Conservation (phyloP, 2,329 filamentous ascomycete species). For the Pestalotiopsis fici region DNA sequence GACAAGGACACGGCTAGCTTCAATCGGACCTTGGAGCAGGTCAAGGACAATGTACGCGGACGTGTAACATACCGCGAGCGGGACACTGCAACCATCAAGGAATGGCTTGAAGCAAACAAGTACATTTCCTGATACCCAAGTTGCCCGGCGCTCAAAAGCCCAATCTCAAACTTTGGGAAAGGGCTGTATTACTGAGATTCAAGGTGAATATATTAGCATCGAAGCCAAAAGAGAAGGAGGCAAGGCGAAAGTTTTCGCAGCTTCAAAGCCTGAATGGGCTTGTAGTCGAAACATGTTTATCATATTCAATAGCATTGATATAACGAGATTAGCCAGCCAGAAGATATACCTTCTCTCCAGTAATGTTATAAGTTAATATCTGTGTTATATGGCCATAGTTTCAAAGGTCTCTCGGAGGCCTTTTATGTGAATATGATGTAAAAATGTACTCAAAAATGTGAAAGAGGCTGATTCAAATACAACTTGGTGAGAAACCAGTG, state of each 20-base stretch:
- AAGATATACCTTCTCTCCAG: not conserved
- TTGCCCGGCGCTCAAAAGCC: not conserved
- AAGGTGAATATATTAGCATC: not conserved
- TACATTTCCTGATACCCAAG: slow-evolving; percentile 29
- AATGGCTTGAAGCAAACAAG: slow-evolving; percentile 69
- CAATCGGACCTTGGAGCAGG: slow-evolving; percentile 81
- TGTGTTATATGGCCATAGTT: not conserved
- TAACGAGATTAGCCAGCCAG: not conserved
- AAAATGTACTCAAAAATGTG: too few species aligned
- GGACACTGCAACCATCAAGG: slow-evolving; percentile 71
- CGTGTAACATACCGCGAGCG: slow-evolving; percentile 81
- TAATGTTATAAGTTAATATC: not conserved
- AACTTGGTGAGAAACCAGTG: too few species aligned
- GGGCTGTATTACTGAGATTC: not conserved
- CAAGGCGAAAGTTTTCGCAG: not conserved
- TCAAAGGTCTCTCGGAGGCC: not conserved
- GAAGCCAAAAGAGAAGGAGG: not conserved
- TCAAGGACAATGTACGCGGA: slow-evolving; percentile 82
- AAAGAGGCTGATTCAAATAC: too few species aligned
- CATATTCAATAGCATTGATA: not conserved
- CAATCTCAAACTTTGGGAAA: not conserved
- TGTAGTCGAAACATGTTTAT: too few species aligned
- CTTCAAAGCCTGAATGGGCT: too few species aligned
- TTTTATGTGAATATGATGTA: not conserved
- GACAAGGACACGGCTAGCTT: slow-evolving; percentile 84